Evolutionary conservation across 768 basidiomycete species (phyloP), one percentile per base, ranked within the genome.

Genomic region (Coprinellus micaceus): DNA sequence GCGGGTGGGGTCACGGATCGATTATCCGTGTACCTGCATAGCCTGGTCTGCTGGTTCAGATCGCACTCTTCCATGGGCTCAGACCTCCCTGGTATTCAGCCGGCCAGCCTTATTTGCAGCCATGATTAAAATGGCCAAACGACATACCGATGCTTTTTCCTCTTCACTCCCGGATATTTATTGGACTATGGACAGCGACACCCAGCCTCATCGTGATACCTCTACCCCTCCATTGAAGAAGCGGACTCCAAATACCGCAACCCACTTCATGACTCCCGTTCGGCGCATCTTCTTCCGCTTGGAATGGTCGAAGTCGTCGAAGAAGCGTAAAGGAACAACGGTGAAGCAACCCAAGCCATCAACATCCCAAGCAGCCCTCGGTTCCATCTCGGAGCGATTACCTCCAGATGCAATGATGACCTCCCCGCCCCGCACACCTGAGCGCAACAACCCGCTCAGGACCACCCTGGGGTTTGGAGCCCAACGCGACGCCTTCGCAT

Each of bases 231-330:
- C 45, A 4, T 47, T 21, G 25, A 21, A 37, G 33, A 15, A n/a
- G 12, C 29, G 15, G 17, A 13, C 22, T 24, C 17, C 33, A 6
- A 33, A 13, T 33, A 33, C 30, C 19, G 13, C 36, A 19, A n/a
- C 5, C 13, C 29, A 43, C 30, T 49, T 57, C 44, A 53, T 50
- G 52, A 71, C 71, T 3, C 74, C 74, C 6, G 67, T 77, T 48
- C 74, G 76, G 13, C 74, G 75, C 44, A 69, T 77, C 54, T 68
- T 79, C 47, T 74, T 71, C 67, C 73, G 73, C 52, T 63, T 78
- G 45, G 71, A 77, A 51, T 60, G 70, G 19, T 59, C 71, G 15
- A 70, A 63, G 22, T 64, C 69, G 4, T 9, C 33, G 19, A 26
- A 29, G 28, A 48, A 21, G 15, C 47, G 47, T 26, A 48, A 29